Conservation (phyloP, 2,329 filamentous ascomycete genomes). For the Fusarium papillatum region DNA sequence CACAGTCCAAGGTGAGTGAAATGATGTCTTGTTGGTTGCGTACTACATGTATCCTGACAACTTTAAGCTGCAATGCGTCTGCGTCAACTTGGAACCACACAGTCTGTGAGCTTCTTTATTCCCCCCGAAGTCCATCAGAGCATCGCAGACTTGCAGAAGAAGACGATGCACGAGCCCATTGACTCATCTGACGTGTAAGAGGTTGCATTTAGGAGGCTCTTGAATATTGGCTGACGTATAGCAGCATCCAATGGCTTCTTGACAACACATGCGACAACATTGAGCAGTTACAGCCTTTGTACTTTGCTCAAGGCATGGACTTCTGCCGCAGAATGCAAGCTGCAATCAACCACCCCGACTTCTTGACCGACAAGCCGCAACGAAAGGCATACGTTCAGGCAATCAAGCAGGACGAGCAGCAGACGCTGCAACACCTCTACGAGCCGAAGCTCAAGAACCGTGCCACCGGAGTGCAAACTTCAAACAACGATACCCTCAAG, state of each 20-base stretch:
- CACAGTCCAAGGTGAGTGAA: constrained; percentile 59
- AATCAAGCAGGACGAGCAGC: constrained; percentile 64
- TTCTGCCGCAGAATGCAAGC: constrained; percentile 70
- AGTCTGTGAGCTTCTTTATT: constrained; percentile 67
- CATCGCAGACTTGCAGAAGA: constrained; percentile 61
- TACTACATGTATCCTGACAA: constrained; percentile 3
- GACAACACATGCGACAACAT: constrained; percentile 72
- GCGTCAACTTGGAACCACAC: constrained; percentile 67
- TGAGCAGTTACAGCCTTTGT: constrained; percentile 70
- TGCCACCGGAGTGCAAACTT: constrained; percentile 13
- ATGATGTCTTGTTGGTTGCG: too few relatives aligned
- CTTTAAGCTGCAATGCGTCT: constrained; percentile 72
- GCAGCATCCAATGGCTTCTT: constrained; percentile 65
- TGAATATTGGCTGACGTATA: constrained; percentile 5
- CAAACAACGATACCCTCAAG: constrained; percentile 24
- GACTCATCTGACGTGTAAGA: constrained; percentile 49
- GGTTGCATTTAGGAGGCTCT: not conserved
- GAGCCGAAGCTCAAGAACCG: constrained; percentile 47
- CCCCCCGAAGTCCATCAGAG: constrained; percentile 73
- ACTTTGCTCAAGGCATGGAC: constrained; percentile 70
- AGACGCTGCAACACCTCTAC: constrained; percentile 72
- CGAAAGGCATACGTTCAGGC: constrained; percentile 50
- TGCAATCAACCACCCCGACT: constrained; percentile 56
- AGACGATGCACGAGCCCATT: constrained; percentile 37
- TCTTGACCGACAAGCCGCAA: constrained; percentile 53